Percentiles rank a stretch among this genome's conserved stretches.
Evolutionary conservation across 2,329 filamentous ascomycete species (phyloP).

Genomic region (Paramyrothecium roridum): DNA sequence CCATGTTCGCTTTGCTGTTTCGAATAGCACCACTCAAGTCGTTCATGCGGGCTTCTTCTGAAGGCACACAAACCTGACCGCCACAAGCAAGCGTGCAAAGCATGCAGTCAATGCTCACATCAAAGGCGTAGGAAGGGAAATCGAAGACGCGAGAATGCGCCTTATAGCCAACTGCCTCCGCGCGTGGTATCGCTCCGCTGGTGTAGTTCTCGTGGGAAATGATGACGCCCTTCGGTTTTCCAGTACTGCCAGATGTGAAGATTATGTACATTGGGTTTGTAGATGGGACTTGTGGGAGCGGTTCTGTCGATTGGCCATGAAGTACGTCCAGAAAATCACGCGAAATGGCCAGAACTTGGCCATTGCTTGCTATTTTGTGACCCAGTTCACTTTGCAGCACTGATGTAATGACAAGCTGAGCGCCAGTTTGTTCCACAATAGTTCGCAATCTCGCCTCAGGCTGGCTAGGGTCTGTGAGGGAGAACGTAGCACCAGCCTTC

Average conservation of each 20-base stretch:
- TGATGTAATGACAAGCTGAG: slow-evolving; percentile 37
- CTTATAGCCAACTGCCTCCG: slow-evolving; percentile 37
- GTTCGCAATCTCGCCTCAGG: slow-evolving; percentile 40
- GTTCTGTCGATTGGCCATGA: slow-evolving; percentile 7
- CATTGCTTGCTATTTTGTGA: slow-evolving; percentile 28
- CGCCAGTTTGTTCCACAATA: slow-evolving; percentile 40
- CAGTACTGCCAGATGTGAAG: slow-evolving; percentile 63
- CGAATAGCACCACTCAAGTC: slow-evolving; percentile 43
- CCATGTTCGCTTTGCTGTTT: slow-evolving; percentile 43
- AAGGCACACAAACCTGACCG: slow-evolving; percentile 51
- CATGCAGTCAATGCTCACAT: slow-evolving; percentile 53
- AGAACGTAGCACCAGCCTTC: slow-evolving; percentile 46
- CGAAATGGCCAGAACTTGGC: slow-evolving; percentile 29
- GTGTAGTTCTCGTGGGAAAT: slow-evolving; percentile 43
- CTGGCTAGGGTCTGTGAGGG: slow-evolving; percentile 43
- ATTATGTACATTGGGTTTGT: slow-evolving; percentile 48
- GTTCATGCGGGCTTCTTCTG: slow-evolving; percentile 51
- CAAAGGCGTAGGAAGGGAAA: slow-evolving; percentile 52
- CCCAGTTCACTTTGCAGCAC: slow-evolving; percentile 33
- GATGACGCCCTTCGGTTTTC: slow-evolving; percentile 59
- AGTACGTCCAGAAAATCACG: slow-evolving; percentile 18
- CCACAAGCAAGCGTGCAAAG: slow-evolving; percentile 48
- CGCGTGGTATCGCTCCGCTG: slow-evolving; percentile 40
- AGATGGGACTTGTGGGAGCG: slow-evolving; percentile 33
- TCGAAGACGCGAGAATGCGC: slow-evolving; percentile 40